Base-by-base conservation (phyloP, 2,329 filamentous ascomycete species). In the Uncinocarpus reesii region DNA sequence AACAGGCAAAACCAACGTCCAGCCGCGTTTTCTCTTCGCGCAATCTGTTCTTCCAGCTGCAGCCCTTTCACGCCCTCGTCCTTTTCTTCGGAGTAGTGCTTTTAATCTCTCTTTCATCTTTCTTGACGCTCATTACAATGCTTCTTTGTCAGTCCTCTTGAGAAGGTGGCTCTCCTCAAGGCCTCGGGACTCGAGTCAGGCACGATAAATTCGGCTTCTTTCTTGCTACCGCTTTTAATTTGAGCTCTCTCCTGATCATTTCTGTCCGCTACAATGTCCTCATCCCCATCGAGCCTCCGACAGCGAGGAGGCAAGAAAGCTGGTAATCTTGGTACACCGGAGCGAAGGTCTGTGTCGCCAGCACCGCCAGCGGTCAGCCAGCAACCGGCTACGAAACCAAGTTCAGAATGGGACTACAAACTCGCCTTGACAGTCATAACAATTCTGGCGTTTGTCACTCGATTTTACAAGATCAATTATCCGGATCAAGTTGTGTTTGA, bases 401-500 rank as follows among this genome's bases (percentile, higher is more conserved):
- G 24, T n/a, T 41, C 35, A 28, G 84, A 94, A 67, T 82, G 79
- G 75, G 86, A 93, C 60, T 93, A 95, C 74, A 81, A 84, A 74
- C 67, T 92, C 55, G 85, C 80, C 53, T 77, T 95, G 51, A 67
- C 69, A 26, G 64, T 95, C 57, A 81, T 95, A 62, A 96, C 90
- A 1, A 60, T 79, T 23, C 71, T 95, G 56, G 90, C 87, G 42
- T 96, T 98, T 62, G 62, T 88, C 53, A 96, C 92, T 41, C 79
- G 92, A 53, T 98, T 98, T 74, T 96, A 85, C 80, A 89, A 88
- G 54, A 95, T 98, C 65, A 86, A 78, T 65, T 89, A 95, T 68
- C 92, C 92, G 13, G 83, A 94, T 63, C 85, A 96, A 72, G 92
- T 98, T 48, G 92, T 98, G 42, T 98, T 98, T 63, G 92, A 98